Evolutionary conservation across 2,329 filamentous ascomycete genomes (phyloP).

Genomic region (Dactylonectria macrodidyma): DNA sequence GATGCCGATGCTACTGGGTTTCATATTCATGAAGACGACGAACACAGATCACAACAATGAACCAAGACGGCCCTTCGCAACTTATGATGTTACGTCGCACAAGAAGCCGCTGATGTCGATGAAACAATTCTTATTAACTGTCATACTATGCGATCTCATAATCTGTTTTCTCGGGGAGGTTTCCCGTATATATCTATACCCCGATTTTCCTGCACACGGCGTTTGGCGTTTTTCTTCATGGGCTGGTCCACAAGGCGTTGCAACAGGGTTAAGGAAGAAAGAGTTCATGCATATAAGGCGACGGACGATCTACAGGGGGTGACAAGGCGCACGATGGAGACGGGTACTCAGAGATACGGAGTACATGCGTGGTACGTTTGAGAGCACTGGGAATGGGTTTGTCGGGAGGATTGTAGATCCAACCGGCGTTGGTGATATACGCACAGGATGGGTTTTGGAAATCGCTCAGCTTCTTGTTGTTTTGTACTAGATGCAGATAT

Average conservation of each 20-base stretch:
- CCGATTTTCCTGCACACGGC: slow-evolving; percentile 7
- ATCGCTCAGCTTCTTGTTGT: slow-evolving; percentile 30
- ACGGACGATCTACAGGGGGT: slow-evolving; percentile 16
- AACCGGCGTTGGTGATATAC: neutral
- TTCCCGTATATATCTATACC: slow-evolving; percentile 8
- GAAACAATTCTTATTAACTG: slow-evolving; percentile 6
- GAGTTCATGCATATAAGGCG: neutral
- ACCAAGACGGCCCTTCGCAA: slow-evolving; percentile 4
- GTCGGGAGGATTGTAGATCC: slow-evolving; percentile 10
- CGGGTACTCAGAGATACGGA: neutral
- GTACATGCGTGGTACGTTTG: slow-evolving; percentile 5
- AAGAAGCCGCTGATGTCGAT: slow-evolving; percentile 11
- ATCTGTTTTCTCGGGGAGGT: neutral
- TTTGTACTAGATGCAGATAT: slow-evolving; percentile 26
- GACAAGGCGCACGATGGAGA: slow-evolving; percentile 21
- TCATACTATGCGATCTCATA: slow-evolving; percentile 10
- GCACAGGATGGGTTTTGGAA: slow-evolving; percentile 12
- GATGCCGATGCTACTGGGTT: slow-evolving; percentile 48
- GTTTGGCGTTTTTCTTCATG: slow-evolving; percentile 24
- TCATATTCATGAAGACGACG: slow-evolving; percentile 59
- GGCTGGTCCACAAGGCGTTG: slow-evolving; percentile 28
- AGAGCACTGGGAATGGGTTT: neutral
- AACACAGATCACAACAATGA: slow-evolving; percentile 38
- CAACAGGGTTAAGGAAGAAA: neutral
- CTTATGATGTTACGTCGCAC: neutral